phyloP scores from a whole-genome alignment of 371 early-diverging fungal species.

The Parasitella parasitica region DNA sequence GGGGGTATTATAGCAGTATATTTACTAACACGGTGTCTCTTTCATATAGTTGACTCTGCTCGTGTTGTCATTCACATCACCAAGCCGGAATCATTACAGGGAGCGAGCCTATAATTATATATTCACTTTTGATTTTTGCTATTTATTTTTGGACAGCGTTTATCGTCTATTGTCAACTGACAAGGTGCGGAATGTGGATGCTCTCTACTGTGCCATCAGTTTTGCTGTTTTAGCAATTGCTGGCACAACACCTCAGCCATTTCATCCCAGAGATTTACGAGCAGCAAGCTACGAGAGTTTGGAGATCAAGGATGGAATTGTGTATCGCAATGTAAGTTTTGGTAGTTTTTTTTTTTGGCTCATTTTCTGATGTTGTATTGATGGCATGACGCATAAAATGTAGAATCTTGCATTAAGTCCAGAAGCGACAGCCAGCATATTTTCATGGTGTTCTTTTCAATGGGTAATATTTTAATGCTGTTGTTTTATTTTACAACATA shows the following conservation, averaged over 20 bases:
- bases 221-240: conserved; percentile 6
- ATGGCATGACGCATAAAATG: too few relatives aligned
- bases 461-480: too few relatives aligned
- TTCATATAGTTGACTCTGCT: conserved; percentile 9
- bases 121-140: conserved; percentile 8
- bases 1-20: too few relatives aligned
- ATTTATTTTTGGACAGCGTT: not conserved
- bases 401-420: conserved; percentile 32
- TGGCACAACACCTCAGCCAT: conserved; percentile 27
- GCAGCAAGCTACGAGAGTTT: conserved; percentile 22
- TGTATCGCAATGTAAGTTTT: conserved; percentile 23
- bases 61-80: conserved; percentile 16
- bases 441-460: conserved; percentile 39
- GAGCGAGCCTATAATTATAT: conserved; percentile 8
- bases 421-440: conserved; percentile 36
- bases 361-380: not conserved
- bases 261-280: conserved; percentile 32
- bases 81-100: conserved; percentile 16
- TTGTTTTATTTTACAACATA: too few relatives aligned
- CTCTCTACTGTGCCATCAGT: not conserved
- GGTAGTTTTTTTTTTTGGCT: not conserved
- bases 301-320: conserved; percentile 24
- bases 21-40: too few relatives aligned
- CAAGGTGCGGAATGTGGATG: not conserved
- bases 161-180: not conserved